Evolutionary conservation across 2,329 filamentous ascomycete species (phyloP).

Genomic region (Leptographium wingfieldii): DNA sequence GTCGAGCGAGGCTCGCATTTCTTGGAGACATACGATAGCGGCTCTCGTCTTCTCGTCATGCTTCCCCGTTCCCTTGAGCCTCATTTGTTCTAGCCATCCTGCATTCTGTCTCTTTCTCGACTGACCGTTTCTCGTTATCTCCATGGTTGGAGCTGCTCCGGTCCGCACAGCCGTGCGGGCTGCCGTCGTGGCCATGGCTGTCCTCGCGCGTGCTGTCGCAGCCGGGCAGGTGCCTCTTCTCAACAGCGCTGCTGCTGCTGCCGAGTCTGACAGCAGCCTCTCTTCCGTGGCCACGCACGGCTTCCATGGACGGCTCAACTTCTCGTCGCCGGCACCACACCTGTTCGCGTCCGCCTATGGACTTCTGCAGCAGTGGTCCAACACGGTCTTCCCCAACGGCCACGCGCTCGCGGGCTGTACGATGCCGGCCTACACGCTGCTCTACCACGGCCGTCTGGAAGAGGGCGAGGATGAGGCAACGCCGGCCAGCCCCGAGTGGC

Average conservation of each 20-base stretch:
- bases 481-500: slow-evolving; percentile 36
- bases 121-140: too few relatives aligned
- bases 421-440: slow-evolving; percentile 30
- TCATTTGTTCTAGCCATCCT: background rate
- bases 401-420: slow-evolving; percentile 33
- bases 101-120: background rate
- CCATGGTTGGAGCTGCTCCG: background rate
- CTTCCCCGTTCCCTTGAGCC: too few relatives aligned
- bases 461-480: slow-evolving; percentile 5
- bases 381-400: slow-evolving; percentile 38
- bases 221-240: background rate
- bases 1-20: background rate
- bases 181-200: background rate
- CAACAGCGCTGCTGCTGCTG: background rate
- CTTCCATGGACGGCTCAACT: slow-evolving; percentile 23
- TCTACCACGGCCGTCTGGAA: slow-evolving; percentile 33
- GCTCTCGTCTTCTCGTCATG: too few relatives aligned
- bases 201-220: background rate
- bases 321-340: slow-evolving; percentile 32
- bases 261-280: background rate
- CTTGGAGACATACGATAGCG: too few relatives aligned
- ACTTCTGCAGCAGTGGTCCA: slow-evolving; percentile 35
- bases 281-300: background rate
- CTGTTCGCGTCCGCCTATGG: slow-evolving; percentile 34
- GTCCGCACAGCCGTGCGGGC: background rate